Conservation (phyloP, 768 basidiomycete genomes). For the Mycena galopus region DNA sequence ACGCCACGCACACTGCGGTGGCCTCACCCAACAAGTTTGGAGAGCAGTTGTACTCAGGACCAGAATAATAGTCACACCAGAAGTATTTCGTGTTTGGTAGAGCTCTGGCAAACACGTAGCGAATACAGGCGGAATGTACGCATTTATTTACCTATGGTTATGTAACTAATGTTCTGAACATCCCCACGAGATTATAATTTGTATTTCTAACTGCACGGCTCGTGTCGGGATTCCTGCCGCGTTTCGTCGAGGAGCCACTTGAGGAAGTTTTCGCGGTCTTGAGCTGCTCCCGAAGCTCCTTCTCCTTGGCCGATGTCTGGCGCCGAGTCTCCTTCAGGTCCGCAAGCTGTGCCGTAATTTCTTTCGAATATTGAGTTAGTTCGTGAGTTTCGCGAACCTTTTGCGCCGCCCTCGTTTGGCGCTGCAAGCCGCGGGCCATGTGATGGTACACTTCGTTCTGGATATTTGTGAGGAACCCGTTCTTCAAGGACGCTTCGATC, state of each 20-base stretch:
- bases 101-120: too few relatives aligned
- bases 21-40: too few relatives aligned
- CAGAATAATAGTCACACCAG: too few relatives aligned
- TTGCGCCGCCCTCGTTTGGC: background rate
- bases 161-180: too few relatives aligned
- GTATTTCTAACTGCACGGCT: too few relatives aligned
- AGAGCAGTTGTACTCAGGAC: too few relatives aligned
- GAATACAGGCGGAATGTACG: too few relatives aligned
- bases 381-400: background rate
- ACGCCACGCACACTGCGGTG: too few relatives aligned
- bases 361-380: background rate
- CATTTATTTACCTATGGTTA: too few relatives aligned
- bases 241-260: background rate
- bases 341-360: background rate
- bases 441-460: background rate
- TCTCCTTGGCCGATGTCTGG: background rate
- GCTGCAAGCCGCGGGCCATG: background rate
- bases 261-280: background rate
- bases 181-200: too few relatives aligned
- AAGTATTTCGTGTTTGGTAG: too few relatives aligned
- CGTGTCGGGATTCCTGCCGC: background rate
- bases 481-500: background rate
- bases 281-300: constrained; percentile 1
- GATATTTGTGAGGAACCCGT: background rate
- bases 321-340: constrained; percentile 4